Evolutionary conservation across 768 basidiomycete species (phyloP).

Genomic region (Boletus reticuloceps): DNA sequence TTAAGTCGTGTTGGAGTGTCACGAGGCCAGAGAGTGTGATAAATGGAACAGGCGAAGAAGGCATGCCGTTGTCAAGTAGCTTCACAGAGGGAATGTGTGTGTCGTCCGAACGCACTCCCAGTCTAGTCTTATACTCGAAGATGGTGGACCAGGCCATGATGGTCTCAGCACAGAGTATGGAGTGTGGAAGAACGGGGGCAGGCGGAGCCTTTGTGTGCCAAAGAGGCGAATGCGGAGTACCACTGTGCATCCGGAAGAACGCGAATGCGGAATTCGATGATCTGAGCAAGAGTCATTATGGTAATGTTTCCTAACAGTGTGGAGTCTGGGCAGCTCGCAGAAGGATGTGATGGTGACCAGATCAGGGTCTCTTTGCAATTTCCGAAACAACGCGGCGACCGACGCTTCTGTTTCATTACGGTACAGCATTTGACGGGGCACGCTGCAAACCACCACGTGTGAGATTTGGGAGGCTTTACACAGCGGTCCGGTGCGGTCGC

Average conservation of each 20-base stretch:
- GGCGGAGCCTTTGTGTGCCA: conserved; percentile 12
- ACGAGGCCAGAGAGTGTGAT: conserved; percentile 26
- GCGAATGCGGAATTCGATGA: conserved; percentile 12
- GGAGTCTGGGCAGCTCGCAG: conserved; percentile 3
- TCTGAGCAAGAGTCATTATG: conserved; percentile 12
- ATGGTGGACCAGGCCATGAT: conserved; percentile 17
- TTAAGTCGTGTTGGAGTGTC: conserved; percentile 29
- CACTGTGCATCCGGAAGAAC: conserved; percentile 2
- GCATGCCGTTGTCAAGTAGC: conserved; percentile 21
- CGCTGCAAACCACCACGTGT: no score
- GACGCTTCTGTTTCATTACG: conserved; percentile 13
- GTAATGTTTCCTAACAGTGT: not conserved
- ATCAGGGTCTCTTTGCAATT: conserved; percentile 19
- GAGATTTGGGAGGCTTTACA: no score
- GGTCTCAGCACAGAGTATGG: conserved; percentile 18
- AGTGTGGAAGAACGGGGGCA: no score
- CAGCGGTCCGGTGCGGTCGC: conserved; percentile 10
- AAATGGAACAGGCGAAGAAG: conserved; percentile 25
- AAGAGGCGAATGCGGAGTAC: conserved; percentile 12
- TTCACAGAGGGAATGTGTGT: conserved; percentile 17
- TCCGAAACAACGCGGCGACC: conserved; percentile 24
- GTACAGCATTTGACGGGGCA: no score
- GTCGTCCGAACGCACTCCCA: conserved; percentile 6
- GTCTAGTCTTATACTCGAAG: conserved; percentile 19
- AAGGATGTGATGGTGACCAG: conserved; percentile 14